phyloP scores from a whole-genome alignment of 371 early-diverging fungal genomes.

The Actinomortierella ambigua region DNA sequence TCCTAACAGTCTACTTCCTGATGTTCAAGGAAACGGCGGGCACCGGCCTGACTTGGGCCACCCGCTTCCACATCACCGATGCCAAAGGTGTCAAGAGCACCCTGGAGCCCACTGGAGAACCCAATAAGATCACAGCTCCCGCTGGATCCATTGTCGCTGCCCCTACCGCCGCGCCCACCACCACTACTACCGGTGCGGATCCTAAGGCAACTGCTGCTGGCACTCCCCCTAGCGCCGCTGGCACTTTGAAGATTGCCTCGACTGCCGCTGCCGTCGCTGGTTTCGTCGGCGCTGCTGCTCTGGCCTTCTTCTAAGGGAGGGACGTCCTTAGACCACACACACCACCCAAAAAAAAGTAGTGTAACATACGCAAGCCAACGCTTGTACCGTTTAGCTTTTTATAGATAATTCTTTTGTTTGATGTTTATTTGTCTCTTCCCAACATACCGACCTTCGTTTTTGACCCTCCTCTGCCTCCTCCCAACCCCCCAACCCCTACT shows the following conservation, averaged over 20 bases:
- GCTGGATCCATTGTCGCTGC: slow-evolving; percentile 17
- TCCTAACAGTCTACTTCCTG: slow-evolving; percentile 44
- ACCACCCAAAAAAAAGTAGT: no score
- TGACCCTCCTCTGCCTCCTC: no score
- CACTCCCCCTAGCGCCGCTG: slow-evolving; percentile 6
- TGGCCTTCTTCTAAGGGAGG: slow-evolving; percentile 22
- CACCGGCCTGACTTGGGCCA: slow-evolving; percentile 17
- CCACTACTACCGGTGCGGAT: not conserved
- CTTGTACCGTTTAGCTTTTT: not conserved
- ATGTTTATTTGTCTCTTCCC: no score
- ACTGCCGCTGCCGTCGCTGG: slow-evolving; percentile 11
- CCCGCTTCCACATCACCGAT: slow-evolving; percentile 46
- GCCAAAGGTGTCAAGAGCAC: slow-evolving; percentile 14
- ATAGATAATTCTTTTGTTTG: not conserved
- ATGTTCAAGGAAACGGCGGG: slow-evolving; percentile 10
- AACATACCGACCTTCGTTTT: no score
- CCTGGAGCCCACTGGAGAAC: slow-evolving; percentile 22
- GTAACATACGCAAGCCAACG: no score
- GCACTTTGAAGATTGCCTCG: not conserved
- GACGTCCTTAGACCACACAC: no score
- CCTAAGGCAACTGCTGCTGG: slow-evolving; percentile 10
- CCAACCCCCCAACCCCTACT: no score
- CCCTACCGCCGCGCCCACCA: slow-evolving; percentile 1
- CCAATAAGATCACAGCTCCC: slow-evolving; percentile 24
- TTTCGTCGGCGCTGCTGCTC: slow-evolving; percentile 23